Percentiles rank a stretch among this genome's conserved stretches.
Evolutionary conservation across 176 grass and related monocot species (phyloP).

Genomic region (Carex littledalei): DNA sequence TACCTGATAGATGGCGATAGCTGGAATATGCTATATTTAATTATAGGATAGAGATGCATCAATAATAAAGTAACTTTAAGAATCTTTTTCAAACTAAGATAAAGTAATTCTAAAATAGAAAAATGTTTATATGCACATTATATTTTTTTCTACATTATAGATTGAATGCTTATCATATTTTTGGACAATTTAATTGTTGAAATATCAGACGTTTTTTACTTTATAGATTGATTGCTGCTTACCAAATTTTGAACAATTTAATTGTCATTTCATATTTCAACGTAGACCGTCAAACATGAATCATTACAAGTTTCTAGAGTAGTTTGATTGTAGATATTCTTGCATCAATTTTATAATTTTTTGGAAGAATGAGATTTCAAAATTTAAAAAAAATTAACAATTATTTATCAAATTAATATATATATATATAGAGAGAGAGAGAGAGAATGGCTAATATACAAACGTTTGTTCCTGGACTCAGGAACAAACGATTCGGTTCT

Average conservation of each 20-base stretch:
- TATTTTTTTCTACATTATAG: background rate
- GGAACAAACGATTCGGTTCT: too few relatives aligned
- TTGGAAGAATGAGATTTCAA: background rate
- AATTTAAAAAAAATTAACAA: background rate
- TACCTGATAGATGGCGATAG: background rate
- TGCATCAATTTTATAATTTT: too few relatives aligned
- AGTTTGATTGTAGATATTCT: too few relatives aligned
- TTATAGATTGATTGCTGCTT: background rate
- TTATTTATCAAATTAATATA: background rate
- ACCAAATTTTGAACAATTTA: background rate
- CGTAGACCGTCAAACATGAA: too few relatives aligned
- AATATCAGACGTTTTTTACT: background rate
- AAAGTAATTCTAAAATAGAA: background rate
- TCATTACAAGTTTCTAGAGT: too few relatives aligned
- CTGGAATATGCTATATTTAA: background rate
- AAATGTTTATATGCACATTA: background rate
- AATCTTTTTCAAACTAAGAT: background rate
- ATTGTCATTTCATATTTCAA: background rate
- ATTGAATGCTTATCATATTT: background rate
- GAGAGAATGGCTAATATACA: too few relatives aligned
- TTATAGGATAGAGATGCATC: background rate
- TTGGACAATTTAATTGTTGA: too few relatives aligned
- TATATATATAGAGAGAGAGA: too few relatives aligned
- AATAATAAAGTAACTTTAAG: background rate
- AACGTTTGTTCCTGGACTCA: too few relatives aligned